Conservation (phyloP, 2,329 filamentous ascomycete genomes). For the Ophiosphaerella korrae region DNA sequence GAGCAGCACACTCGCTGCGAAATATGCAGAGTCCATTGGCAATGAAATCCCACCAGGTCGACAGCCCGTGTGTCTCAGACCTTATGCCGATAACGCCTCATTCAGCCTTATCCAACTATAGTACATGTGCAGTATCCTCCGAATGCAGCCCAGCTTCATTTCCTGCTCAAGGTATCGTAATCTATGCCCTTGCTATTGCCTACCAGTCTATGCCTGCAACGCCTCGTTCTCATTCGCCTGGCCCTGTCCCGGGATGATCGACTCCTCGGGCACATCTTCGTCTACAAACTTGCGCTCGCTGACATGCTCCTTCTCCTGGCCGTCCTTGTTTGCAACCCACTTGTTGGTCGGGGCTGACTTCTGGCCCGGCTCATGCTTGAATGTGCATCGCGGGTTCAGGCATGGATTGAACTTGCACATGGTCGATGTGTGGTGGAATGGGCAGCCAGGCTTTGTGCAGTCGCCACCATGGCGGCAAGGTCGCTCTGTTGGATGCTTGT, state of each 20-base stretch:
- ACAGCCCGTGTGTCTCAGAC: background rate
- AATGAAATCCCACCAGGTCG: conserved; percentile 3
- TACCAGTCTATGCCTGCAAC: conserved; percentile 22
- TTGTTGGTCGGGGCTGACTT: conserved; percentile 78
- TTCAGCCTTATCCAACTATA: conserved; percentile 21
- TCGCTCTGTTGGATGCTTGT: conserved; percentile 85
- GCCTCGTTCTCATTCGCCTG: conserved; percentile 26
- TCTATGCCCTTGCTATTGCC: background rate
- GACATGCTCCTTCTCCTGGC: conserved; percentile 66
- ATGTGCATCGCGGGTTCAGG: conserved; percentile 83
- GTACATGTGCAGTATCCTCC: conserved; percentile 26
- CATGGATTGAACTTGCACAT: conserved; percentile 92
- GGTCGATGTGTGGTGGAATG: conserved; percentile 84
- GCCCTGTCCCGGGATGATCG: conserved; percentile 65
- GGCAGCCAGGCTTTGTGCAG: conserved; percentile 81
- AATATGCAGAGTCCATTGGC: conserved; percentile 1
- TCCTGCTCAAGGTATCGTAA: conserved; percentile 22
- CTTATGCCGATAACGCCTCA: conserved; percentile 11
- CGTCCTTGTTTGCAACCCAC: conserved; percentile 70
- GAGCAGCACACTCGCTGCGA: conserved; percentile 5
- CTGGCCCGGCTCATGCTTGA: conserved; percentile 90
- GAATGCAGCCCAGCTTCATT: conserved; percentile 3
- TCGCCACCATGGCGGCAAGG: conserved; percentile 90
- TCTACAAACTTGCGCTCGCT: conserved; percentile 89
- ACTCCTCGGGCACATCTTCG: conserved; percentile 69